Base-by-base conservation (phyloP, 257 asterid genomes). In the Oldenlandia corymbosa region DNA sequence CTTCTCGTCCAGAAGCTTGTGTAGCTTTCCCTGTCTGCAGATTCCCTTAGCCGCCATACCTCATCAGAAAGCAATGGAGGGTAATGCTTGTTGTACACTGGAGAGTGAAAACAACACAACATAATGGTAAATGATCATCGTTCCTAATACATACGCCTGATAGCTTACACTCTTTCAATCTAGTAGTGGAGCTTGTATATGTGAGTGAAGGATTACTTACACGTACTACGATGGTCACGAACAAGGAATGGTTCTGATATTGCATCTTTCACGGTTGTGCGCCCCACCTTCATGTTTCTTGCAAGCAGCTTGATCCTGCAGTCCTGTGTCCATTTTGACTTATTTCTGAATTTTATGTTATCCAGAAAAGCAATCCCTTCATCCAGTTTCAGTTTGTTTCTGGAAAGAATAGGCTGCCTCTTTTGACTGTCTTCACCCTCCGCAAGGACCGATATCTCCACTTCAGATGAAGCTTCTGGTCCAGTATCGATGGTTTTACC, bases 11-110 rank as follows among this genome's bases (percentile, higher is more conserved):
- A 88, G 82, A 54, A 72, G 76, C 59, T 68, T 68, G 8, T 70
- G 62, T 27, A 53, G 32, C 27, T n/a, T 24, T 26, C 84, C 79
- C 13, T 74, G 48, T 63, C 41, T 72, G 1, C 73, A 7, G 10
- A 88, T 81, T 20, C 46, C 50, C 17, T 11, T 20, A 88, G 48
- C 45, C 84, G 69, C 10, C 69, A 80, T 42, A 88, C 78, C 14
- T 68, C 68, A 78, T 88, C 95, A 0, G 56, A 56, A 10, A 77
- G 82, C 37, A 66, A 50, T 16, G 94, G 95, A 23, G 49, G 68
- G 24, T 70, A 47, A 10, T 52, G 78, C 76, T 86, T 84, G 68
- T 11, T 70, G 64, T 48, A 21, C 77, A 70, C 95, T 88, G 78
- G 67, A 80, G 46, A 75, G 41, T 60, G 53, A 21, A 64, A 50